A percentile compares a stretch with the other conserved stretches of the same genome.
phyloP scores from a whole-genome alignment of 2,329 filamentous ascomycete genomes.

The Verticillium klebahnii region DNA sequence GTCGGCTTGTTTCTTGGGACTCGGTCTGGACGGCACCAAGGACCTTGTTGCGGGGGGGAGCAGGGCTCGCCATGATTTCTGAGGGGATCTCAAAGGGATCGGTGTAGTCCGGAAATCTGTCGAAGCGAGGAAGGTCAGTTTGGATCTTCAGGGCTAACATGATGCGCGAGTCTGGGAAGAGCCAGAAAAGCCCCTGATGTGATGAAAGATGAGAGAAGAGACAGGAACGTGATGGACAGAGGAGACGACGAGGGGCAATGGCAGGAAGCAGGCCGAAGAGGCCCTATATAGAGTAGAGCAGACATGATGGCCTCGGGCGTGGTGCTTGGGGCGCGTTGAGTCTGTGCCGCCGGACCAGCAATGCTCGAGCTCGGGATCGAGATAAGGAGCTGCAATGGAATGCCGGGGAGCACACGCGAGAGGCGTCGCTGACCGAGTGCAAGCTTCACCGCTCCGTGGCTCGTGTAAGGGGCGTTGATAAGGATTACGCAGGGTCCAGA shows the following conservation, averaged over 20 bases:
- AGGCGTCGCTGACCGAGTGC: background rate
- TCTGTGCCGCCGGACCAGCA: background rate
- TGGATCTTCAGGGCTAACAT: slow-evolving; percentile 32
- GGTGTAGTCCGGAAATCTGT: slow-evolving; percentile 41
- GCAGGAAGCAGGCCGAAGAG: background rate
- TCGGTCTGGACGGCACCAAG: slow-evolving; percentile 35
- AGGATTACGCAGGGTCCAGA: slow-evolving; percentile 7
- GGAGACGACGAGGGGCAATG: background rate
- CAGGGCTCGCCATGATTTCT: slow-evolving; percentile 26
- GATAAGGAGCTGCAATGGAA: background rate
- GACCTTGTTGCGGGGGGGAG: slow-evolving; percentile 32
- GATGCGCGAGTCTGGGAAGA: slow-evolving; percentile 11
- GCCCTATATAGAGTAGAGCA: background rate
- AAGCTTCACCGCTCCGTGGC: slow-evolving; percentile 12
- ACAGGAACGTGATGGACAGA: background rate
- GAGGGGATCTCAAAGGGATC: slow-evolving; percentile 29
- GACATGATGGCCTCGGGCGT: background rate
- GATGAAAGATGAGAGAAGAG: background rate
- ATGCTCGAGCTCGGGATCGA: background rate
- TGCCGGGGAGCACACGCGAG: background rate
- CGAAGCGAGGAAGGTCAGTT: slow-evolving; percentile 32
- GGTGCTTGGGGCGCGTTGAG: background rate
- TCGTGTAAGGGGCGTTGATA: slow-evolving; percentile 11
- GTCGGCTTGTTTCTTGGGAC: slow-evolving; percentile 44
- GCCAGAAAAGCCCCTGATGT: background rate